These are phyloP conservation scores for Trichoderma reesei DNA, from an alignment of 495 filamentous ascomycete genomes.

Conservation along the genomic window DNA sequence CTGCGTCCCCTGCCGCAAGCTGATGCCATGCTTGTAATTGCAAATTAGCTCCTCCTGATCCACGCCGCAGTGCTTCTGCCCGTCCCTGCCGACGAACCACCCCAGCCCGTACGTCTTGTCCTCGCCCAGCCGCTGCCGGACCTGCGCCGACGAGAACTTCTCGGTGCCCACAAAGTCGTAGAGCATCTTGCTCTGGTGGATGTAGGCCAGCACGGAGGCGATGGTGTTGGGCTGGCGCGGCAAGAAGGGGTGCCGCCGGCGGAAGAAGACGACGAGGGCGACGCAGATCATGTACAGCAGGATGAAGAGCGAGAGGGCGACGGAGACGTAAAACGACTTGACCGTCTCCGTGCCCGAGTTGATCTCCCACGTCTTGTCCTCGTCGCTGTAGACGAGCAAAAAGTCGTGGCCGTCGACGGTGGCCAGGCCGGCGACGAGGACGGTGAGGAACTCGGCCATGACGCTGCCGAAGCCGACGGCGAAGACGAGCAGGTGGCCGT, in stretches of 20 bases:
- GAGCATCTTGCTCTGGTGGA: slow-evolving; percentile 66
- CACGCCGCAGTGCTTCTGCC: slow-evolving; percentile 55
- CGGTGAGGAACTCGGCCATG: slow-evolving; percentile 56
- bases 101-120: slow-evolving; percentile 61
- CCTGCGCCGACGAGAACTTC: slow-evolving; percentile 44
- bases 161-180: slow-evolving; percentile 59
- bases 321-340: slow-evolving; percentile 47
- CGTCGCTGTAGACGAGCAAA: slow-evolving; percentile 17
- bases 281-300: slow-evolving; percentile 46
- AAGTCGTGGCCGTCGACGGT: slow-evolving; percentile 49
- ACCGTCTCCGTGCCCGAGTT: slow-evolving; percentile 52
- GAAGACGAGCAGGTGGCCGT: slow-evolving; percentile 53
- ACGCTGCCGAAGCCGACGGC: slow-evolving; percentile 52
- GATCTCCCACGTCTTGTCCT: slow-evolving; percentile 13
- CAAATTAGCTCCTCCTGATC: slow-evolving; percentile 58
- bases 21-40: slow-evolving; percentile 49
- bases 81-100: slow-evolving; percentile 61
- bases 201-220: slow-evolving; percentile 58
- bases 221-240: slow-evolving; percentile 67
- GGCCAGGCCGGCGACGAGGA: slow-evolving; percentile 52
- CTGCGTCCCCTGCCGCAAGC: slow-evolving; percentile 30
- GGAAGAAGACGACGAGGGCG: slow-evolving; percentile 41
- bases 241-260: slow-evolving; percentile 52
- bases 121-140: slow-evolving; percentile 42
- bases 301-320: slow-evolving; percentile 47